These are phyloP conservation scores for Hyaloscypha hepaticicola DNA, from an alignment of 495 filamentous ascomycete genomes.

Conservation along the genomic window DNA sequence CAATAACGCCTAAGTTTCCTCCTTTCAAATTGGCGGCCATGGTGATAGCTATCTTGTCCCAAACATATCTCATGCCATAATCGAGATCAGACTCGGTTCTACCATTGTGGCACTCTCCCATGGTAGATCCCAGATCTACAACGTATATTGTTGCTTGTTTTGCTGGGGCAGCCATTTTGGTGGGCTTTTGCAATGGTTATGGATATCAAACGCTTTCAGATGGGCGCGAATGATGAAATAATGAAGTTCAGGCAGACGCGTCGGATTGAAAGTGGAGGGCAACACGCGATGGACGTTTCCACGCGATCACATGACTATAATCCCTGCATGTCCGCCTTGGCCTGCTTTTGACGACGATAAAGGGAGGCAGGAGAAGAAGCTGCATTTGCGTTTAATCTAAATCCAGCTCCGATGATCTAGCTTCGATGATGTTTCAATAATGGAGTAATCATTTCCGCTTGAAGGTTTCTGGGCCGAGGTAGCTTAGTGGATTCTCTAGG, in stretches of 20 bases:
- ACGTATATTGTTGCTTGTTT: slow-evolving; percentile 95
- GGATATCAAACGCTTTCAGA: not conserved
- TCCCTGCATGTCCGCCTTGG: no score
- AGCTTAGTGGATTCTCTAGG: no score
- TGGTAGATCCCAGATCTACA: slow-evolving; percentile 80
- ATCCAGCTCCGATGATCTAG: no score
- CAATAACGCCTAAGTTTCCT: slow-evolving; percentile 75
- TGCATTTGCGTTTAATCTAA: no score
- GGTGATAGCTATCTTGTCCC: slow-evolving; percentile 89
- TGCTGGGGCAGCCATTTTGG: slow-evolving; percentile 66
- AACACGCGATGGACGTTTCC: no score
- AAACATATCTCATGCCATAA: slow-evolving; percentile 89
- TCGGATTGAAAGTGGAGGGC: not conserved
- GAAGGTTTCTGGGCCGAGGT: no score
- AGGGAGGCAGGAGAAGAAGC: no score
- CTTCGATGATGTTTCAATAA: no score
- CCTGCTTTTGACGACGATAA: no score
- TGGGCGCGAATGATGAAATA: not conserved
- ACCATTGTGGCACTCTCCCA: slow-evolving; percentile 73
- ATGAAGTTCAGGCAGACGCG: slow-evolving; percentile 12
- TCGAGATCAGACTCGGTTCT: slow-evolving; percentile 80
- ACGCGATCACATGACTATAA: no score
- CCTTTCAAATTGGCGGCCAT: slow-evolving; percentile 83
- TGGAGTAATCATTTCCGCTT: no score
- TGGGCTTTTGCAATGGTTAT: slow-evolving; percentile 4